phyloP scores from a whole-genome alignment of 176 grass and related monocot genomes.

The Triticum monococcum region DNA sequence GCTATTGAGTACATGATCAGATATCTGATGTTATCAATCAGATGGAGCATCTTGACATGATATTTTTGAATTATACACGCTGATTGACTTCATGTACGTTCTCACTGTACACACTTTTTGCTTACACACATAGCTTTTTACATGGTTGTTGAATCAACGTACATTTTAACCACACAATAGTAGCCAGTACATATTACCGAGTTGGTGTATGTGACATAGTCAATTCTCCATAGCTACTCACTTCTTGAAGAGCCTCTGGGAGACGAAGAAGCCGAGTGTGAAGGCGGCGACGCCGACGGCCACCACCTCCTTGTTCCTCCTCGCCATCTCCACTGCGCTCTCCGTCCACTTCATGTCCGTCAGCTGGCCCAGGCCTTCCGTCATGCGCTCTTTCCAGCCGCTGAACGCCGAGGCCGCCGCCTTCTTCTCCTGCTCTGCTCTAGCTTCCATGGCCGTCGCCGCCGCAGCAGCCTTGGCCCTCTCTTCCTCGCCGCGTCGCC shows the following conservation, averaged over 20 bases:
- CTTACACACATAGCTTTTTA: too few species aligned
- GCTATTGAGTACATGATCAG: too few species aligned
- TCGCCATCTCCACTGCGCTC: neutral
- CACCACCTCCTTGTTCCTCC: conserved; percentile 46
- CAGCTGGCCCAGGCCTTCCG: neutral
- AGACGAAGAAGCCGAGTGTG: conserved; percentile 27
- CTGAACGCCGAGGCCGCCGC: neutral
- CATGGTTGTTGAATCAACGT: too few species aligned
- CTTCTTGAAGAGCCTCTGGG: conserved; percentile 4
- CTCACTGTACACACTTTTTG: too few species aligned
- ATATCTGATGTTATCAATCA: too few species aligned
- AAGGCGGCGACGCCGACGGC: conserved; percentile 22
- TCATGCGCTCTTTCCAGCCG: conserved; percentile 16
- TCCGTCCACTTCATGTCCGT: conserved; percentile 29
- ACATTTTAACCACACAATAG: too few species aligned
- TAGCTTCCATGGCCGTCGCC: neutral
- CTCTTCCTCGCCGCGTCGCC: neutral
- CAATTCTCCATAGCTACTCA: neutral
- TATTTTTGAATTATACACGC: too few species aligned
- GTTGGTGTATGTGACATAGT: too few species aligned
- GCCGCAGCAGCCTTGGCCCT: neutral
- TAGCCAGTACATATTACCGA: too few species aligned
- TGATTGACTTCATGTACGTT: too few species aligned
- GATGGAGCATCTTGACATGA: too few species aligned
- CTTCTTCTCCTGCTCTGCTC: neutral